These are phyloP conservation scores for Combretum micranthum DNA, from an alignment of 345 rosid genomes.

Conservation along the genomic window DNA sequence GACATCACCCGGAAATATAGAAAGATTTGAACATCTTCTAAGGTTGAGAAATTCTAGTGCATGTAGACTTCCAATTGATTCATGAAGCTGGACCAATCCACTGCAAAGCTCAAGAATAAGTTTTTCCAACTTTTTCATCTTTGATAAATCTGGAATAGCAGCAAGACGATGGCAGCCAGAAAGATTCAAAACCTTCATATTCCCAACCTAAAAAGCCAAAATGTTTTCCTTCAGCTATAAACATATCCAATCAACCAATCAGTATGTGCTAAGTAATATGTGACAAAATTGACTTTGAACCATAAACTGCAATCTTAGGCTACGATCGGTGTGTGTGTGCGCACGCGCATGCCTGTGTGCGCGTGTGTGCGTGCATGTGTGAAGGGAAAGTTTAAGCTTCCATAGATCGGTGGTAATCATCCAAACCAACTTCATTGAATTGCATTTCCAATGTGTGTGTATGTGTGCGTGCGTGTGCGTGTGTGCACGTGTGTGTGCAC, in stretches of 20 bases:
- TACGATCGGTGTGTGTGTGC: too few species aligned
- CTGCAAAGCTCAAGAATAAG: constrained; percentile 27
- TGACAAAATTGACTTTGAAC: background rate
- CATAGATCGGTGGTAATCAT: too few species aligned
- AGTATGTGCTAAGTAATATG: background rate
- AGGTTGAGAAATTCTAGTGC: constrained; percentile 32
- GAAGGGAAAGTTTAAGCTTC: too few species aligned
- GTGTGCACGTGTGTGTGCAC: too few species aligned
- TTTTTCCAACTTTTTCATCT: constrained; percentile 25
- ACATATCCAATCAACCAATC: background rate
- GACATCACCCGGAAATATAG: constrained; percentile 33
- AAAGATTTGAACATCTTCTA: constrained; percentile 23
- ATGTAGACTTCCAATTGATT: constrained; percentile 31
- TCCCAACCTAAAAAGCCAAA: constrained; percentile 26
- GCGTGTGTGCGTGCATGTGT: too few species aligned
- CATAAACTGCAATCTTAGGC: too few species aligned
- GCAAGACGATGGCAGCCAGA: constrained; percentile 22
- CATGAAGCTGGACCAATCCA: constrained; percentile 23
- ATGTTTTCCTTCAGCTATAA: background rate
- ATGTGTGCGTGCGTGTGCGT: too few species aligned
- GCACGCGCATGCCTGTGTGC: too few species aligned
- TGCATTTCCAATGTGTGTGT: too few species aligned
- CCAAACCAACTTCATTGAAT: too few species aligned
- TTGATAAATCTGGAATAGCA: constrained; percentile 38
- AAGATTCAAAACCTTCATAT: constrained; percentile 38